Evolutionary conservation across 108 stramenopile species (phyloP), one percentile per base, ranked within the genome.

Genomic region (Nitzschia palea): DNA sequence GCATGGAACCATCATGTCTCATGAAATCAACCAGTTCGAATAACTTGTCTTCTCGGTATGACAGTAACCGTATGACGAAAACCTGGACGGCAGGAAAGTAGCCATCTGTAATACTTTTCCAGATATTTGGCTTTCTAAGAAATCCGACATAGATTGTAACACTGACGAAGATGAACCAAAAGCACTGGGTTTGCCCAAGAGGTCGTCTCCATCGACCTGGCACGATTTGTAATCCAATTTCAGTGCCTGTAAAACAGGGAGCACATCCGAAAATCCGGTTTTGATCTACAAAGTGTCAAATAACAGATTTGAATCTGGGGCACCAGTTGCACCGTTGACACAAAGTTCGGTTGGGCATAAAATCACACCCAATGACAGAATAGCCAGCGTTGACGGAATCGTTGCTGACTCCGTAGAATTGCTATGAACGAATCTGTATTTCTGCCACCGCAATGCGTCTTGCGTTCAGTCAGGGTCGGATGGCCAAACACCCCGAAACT

Each of bases 91-190:
- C 5, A 5, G 34, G 3, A 40, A 31, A 60, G 6, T 48, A 36
- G 12, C 55, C 57, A 26, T 65, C 62, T 14, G 44, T 62, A 22
- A 71, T 28, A 9, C 26, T 60, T 52, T 70, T 22, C 42, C 52
- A 26, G 71, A 58, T 17, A 65, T 30, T 22, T 30, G 51, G 4
- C 40, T 54, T 66, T 54, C 18, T n/a, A 66, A 33, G 35, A 54
- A 66, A 5, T 67, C 54, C 2, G n/a, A 6, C 54, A 83, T 73
- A 0, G 84, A 65, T 65, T 87, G 76, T 12, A 94, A 73, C n/a
- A 94, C 76, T 0, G 89, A 65, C 0, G n/a, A n/a, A n/a, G 90
- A 80, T 2, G 87, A 52, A 15, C 93, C 93, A 72, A 94, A 89
- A 10, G 47, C 23, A n/a, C 17, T 25, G 20, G 1, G 31, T 25